Evolutionary conservation across 2,329 filamentous ascomycete genomes (phyloP).

Genomic region (Ceratocystis destructans): DNA sequence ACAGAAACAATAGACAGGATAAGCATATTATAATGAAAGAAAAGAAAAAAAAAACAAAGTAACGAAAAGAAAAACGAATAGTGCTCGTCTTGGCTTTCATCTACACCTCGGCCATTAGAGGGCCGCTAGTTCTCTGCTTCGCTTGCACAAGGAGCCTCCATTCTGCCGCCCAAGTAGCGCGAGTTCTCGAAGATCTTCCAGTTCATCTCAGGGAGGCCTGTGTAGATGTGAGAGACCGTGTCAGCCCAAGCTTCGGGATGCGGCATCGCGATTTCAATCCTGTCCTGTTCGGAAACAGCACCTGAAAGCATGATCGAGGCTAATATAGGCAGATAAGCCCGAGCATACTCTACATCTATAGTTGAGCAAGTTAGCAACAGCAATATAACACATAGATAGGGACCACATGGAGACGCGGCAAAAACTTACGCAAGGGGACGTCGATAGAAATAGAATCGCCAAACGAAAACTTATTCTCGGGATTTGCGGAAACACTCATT

Average conservation of each 20-base stretch:
- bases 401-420: neutral
- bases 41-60: too few species aligned
- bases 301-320: slow-evolving; percentile 42
- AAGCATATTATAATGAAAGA: too few species aligned
- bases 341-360: slow-evolving; percentile 36
- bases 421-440: slow-evolving; percentile 36
- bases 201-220: slow-evolving; percentile 34
- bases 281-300: slow-evolving; percentile 38
- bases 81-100: too few species aligned
- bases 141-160: slow-evolving; percentile 15
- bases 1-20: too few species aligned
- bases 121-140: too few species aligned
- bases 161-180: slow-evolving; percentile 39
- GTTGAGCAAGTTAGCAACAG: slow-evolving; percentile 2
- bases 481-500: neutral
- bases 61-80: too few species aligned
- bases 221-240: slow-evolving; percentile 43
- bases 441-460: slow-evolving; percentile 22
- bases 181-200: slow-evolving; percentile 39
- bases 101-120: too few species aligned
- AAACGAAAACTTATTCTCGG: neutral
- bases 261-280: slow-evolving; percentile 44
- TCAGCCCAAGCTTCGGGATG: slow-evolving; percentile 42
- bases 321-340: slow-evolving; percentile 38
- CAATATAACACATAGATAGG: neutral